phyloP scores from a whole-genome alignment of 129 eudicot species.

The Centaurea solstitialis region DNA sequence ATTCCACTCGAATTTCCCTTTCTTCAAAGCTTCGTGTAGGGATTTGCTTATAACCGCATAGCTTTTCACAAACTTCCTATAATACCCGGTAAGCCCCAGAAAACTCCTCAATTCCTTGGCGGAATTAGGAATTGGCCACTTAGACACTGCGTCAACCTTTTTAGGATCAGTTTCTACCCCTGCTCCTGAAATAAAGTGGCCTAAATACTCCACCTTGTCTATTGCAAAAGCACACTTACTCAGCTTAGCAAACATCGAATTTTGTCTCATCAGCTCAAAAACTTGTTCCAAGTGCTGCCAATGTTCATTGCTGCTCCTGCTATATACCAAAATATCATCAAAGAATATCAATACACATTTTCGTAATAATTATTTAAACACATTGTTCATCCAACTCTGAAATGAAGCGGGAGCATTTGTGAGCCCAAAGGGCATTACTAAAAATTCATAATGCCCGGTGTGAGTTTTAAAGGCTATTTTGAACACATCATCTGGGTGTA shows the following conservation, averaged over 20 bases:
- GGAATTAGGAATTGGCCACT: not conserved
- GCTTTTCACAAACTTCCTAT: not conserved
- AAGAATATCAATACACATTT: not conserved
- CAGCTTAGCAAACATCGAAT: not conserved
- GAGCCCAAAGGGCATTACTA: too few relatives aligned
- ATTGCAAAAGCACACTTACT: not conserved
- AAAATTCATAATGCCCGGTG: too few relatives aligned
- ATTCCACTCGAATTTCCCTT: not conserved
- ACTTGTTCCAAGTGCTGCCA: not conserved
- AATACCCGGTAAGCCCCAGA: not conserved
- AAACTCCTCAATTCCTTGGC: not conserved
- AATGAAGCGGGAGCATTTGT: too few relatives aligned
- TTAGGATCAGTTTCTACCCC: not conserved
- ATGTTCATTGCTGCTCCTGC: not conserved
- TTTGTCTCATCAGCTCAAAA: not conserved
- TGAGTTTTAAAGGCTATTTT: too few relatives aligned
- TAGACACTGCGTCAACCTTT: not conserved
- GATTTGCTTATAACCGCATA: not conserved
- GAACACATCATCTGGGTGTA: too few relatives aligned
- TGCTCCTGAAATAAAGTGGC: not conserved
- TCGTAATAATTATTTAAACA: not conserved
- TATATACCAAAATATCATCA: slow-evolving; percentile 7
- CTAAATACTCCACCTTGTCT: not conserved
- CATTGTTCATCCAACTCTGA: too few relatives aligned
- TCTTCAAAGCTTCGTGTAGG: not conserved